Evolutionary conservation across 805 yeast genomes (phyloP), one percentile per base, ranked within the genome.

Genomic region (Ogataea glucozyma): DNA sequence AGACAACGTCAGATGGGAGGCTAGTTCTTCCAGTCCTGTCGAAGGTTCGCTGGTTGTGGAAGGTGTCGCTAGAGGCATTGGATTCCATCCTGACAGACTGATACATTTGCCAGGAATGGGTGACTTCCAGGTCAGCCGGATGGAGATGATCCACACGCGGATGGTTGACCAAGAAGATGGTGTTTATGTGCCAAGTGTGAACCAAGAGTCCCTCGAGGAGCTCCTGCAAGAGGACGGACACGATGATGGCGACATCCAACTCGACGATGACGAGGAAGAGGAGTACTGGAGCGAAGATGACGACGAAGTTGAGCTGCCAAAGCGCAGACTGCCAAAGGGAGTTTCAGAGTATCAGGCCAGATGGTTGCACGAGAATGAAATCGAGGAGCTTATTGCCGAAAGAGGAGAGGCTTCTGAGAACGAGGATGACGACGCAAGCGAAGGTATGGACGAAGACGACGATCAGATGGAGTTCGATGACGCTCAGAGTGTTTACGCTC

Each of bases 81-180:
- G 96, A 0, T 82, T 93, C 65, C 78, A 81, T 51, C 78, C 85
- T 2, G 80, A 90, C 60, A 75, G 89, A 55, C 65, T 88, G 41
- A 78, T 95, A 27, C 96, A 91, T 60, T 69, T 95, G 23, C 96
- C 96, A 4, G 96, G 90, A 1, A 72, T 75, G 47, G 99, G 99
- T 13, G 98, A 93, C 63, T 89, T 79, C 68, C 88, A 84, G 62
- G 64, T 93, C 17, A 81, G 76, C 36, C 73, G 67, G 37, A 78
- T 93, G 42, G 89, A 84, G 54, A 79, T 69, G 51, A 31, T 79
- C 3, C 50, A 53, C 12, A 50, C 57, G 16, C 53, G 44, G 34
- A n/a, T 14, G 11, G 14, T 18, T 11, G 45, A 42, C n/a, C 48
- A 44, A n/a, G 64, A 57, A 11, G 48, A 48, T 3, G 58, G 47